Evolutionary conservation across 148 eudicot genomes (phyloP), one percentile per base, ranked within the genome.

Genomic region (Cornus kousa): DNA sequence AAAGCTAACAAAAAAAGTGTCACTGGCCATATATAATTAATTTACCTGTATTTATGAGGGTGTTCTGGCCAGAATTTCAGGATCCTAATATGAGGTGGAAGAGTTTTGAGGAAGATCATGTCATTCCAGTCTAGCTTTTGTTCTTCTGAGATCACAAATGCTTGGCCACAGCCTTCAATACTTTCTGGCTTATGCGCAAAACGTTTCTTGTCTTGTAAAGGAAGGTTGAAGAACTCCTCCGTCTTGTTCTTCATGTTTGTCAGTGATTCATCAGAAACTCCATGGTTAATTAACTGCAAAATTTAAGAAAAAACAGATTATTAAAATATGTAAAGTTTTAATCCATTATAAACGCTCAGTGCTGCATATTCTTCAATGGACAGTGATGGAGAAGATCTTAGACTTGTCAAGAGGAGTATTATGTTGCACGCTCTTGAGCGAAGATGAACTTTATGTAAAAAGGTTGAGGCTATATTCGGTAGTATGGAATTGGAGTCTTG

Each of bases 91-190:
- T 72, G 39, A 67, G 59, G 10, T 1, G 84, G 84, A 68, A 81
- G 68, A 12, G 80, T 43, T n/a, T 60, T 71, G 73, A 81, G 70
- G 62, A 65, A 72, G 5, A 81, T 48, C 55, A 77, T 46, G 67
- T 81, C 84, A 55, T 74, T 71, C 84, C 80, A 81, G 4, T 81
- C 84, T 32, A 81, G 77, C 12, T 72, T 71, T 64, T 81, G 84
- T 14, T 81, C 84, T 68, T 81, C 84, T 12, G 84, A 77, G 22
- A 72, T 24, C 11, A 81, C 77, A 39, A 71, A 81, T 1, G 23
- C 71, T 48, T 81, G 84, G 32, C 84, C 84, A 70, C 77, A 77
- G 60, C 84, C 84, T 60, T 81, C 77, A 17, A 81, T 32, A 67
- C 71, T 60, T 16, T 75, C 79, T 7, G 76, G 76, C 53, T 78